phyloP scores from a whole-genome alignment of 164 flowering plant genomes.

The Vitis rupestris region DNA sequence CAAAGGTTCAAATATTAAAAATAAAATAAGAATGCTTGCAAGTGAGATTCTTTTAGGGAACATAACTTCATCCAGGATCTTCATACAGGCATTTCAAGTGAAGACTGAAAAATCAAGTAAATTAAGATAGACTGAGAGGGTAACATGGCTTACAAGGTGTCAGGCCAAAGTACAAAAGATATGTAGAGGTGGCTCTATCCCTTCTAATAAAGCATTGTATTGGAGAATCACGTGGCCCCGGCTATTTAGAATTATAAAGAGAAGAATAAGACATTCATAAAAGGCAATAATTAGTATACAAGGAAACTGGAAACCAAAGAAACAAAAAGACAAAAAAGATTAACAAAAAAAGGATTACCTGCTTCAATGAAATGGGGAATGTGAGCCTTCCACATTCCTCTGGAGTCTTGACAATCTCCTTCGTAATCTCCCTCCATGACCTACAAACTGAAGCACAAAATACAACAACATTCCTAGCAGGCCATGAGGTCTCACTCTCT shows the following conservation, averaged over 20 bases:
- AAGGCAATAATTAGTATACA: background rate
- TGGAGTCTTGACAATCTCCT: constrained; percentile 62
- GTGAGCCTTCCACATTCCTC: constrained; percentile 72
- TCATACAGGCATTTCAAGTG: background rate
- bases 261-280: background rate
- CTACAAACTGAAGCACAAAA: constrained; percentile 70
- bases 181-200: constrained; percentile 69
- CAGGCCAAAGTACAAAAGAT: constrained; percentile 58
- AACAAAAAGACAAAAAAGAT: background rate
- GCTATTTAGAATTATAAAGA: constrained; percentile 30
- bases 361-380: constrained; percentile 79
- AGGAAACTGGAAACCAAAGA: background rate
- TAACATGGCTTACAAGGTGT: constrained; percentile 57
- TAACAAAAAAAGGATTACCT: constrained; percentile 35
- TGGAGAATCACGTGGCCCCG: constrained; percentile 68
- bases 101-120: background rate
- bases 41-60: background rate
- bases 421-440: constrained; percentile 72
- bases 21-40: background rate
- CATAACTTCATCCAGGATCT: background rate
- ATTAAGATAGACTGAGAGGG: background rate
- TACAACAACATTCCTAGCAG: constrained; percentile 56
- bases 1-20: background rate
- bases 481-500: constrained; percentile 76
- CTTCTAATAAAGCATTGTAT: constrained; percentile 86